Evolutionary conservation across 805 yeast species (phyloP).

Genomic region (Kregervanrija pseudodelftensis): DNA sequence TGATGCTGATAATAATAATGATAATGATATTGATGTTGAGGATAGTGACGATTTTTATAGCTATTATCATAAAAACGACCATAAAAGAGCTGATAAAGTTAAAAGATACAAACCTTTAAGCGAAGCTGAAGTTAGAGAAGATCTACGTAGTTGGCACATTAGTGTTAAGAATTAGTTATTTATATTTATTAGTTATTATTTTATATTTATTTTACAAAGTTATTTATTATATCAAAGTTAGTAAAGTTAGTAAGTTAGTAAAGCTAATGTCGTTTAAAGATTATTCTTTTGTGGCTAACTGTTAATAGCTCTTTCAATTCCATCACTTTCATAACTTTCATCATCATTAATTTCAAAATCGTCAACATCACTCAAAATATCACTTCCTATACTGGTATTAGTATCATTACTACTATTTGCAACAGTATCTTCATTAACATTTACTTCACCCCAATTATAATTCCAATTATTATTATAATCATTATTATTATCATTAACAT

Average conservation of each 20-base stretch:
- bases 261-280: not conserved
- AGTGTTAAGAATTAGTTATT: constrained; percentile 7
- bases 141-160: constrained; percentile 36
- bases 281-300: not conserved
- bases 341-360: constrained; percentile 10
- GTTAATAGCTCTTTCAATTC: constrained; percentile 20
- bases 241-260: not conserved
- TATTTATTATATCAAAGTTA: not conserved
- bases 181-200: not conserved
- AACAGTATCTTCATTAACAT: too few species aligned
- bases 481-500: too few species aligned
- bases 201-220: not conserved
- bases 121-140: constrained; percentile 28
- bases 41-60: not conserved
- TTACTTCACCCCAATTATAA: too few species aligned
- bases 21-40: constrained; percentile 1
- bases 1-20: not conserved
- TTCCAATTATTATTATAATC: too few species aligned
- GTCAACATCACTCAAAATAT: not conserved
- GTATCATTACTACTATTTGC: too few species aligned
- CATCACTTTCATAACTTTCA: constrained; percentile 24
- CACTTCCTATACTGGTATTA: not conserved
- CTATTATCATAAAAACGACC: constrained; percentile 1
- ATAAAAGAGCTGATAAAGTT: not conserved
- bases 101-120: constrained; percentile 18